These are phyloP conservation scores for Cydonia oblonga DNA, from an alignment of 331 rosid genomes.

Conservation along the genomic window DNA sequence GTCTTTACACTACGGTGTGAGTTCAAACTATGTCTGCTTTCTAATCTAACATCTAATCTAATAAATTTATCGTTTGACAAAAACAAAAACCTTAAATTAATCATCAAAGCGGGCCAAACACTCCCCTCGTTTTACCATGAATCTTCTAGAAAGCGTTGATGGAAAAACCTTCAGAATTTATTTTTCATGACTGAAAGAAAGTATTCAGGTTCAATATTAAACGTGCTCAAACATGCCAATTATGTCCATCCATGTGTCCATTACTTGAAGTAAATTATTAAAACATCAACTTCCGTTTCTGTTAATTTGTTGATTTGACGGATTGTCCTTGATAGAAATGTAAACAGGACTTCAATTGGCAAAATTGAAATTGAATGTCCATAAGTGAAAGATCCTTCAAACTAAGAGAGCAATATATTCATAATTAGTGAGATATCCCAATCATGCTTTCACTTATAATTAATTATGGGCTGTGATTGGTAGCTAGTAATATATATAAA, in stretches of 20 bases:
- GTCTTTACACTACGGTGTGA: accelerated
- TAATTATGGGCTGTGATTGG: not conserved
- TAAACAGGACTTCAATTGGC: not conserved
- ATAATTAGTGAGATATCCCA: not conserved
- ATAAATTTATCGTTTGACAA: no score
- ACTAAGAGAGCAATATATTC: not conserved
- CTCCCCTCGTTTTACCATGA: not conserved
- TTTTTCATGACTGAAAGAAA: not conserved
- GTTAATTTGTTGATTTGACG: not conserved
- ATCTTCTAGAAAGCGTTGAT: not conserved
- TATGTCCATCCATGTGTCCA: not conserved
- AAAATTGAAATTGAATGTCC: not conserved
- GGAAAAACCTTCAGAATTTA: not conserved
- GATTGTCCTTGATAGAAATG: not conserved
- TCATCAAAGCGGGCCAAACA: not conserved
- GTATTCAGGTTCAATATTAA: not conserved
- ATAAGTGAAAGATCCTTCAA: not conserved
- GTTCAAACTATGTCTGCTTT: accelerated
- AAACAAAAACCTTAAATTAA: no score
- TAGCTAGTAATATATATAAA: not conserved
- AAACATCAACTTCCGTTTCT: not conserved
- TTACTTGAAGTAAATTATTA: not conserved
- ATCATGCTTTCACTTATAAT: not conserved
- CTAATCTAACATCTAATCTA: no score
- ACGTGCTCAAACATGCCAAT: not conserved